Conservation (phyloP, 257 asterid genomes). For the Solanum ossicruentum region DNA sequence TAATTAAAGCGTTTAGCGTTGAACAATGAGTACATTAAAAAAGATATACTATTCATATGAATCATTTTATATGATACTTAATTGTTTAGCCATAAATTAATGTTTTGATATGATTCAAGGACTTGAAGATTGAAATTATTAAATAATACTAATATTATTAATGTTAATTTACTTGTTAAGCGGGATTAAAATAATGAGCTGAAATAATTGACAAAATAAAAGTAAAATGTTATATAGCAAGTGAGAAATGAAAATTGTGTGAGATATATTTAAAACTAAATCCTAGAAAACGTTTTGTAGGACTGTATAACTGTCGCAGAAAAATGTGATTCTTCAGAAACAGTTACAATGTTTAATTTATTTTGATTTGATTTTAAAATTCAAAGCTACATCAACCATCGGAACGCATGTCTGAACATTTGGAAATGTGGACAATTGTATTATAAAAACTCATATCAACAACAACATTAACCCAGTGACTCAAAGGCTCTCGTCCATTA, state of each 20-base stretch:
- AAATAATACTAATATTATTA: not conserved
- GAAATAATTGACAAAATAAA: too few relatives aligned
- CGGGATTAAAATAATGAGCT: accelerated
- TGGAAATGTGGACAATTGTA: not conserved
- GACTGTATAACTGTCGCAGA: accelerated
- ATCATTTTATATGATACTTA: not conserved
- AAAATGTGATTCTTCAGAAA: accelerated
- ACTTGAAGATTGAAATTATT: not conserved
- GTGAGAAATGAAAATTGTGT: too few relatives aligned
- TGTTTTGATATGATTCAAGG: not conserved
- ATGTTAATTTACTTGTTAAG: not conserved
- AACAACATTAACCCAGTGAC: too few relatives aligned
- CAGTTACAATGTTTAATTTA: not conserved
- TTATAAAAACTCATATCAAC: too few relatives aligned
- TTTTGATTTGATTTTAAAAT: not conserved
- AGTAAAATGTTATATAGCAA: too few relatives aligned
- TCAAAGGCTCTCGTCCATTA: too few relatives aligned
- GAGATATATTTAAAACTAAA: too few relatives aligned
- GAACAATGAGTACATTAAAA: not conserved
- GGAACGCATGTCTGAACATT: not conserved
- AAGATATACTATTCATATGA: not conserved
- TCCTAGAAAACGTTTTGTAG: too few relatives aligned
- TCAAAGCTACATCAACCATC: not conserved
- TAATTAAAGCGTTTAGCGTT: not conserved
- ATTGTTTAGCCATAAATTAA: not conserved